Evolutionary conservation across 768 basidiomycete genomes (phyloP), one percentile per base, ranked within the genome.

Genomic region (Russula olivacea): DNA sequence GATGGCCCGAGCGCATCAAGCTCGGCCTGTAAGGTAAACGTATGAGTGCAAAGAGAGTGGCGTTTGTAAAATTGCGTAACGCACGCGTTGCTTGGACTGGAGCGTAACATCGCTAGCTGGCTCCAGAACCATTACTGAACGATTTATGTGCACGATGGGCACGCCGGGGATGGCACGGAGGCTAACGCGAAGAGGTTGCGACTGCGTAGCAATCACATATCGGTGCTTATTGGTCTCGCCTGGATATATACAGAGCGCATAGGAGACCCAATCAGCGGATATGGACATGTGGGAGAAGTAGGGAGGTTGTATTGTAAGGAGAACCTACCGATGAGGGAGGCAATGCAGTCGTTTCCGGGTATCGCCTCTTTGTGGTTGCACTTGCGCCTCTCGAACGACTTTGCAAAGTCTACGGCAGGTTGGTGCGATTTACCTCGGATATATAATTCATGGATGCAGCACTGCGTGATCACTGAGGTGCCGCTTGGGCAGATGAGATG

Each of bases 361-460:
- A 98, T 89, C n/a, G 89, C 78, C 69, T 94, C 89, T 65, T 86
- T 80, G 72, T 99, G 97, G 72, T 98, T 98, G 73, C 97, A 99
- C 75, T 89, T 93, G 67, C 97, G 74, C 61, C 96, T 81, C 75
- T 98, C 96, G 68, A 97, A 98, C 0, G 79, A 82, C 75, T 98
- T 98, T 2, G 97, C 96, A 48, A 97, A 80, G 71, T 97, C 91
- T 0, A 93, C 87, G 0, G 87, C 83, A 0, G 82, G 75, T 71
- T 98, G 94, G 34, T 82, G 81, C 1, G 79, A 70, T 62, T 81
- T 84, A 14, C 93, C 94, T 60, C 88, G 83, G 3, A 93, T 80
- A 76, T 99, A 98, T 2, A 99, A 80, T 71, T 93, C 91, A 68
- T 94, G 87, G 47, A 99, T 93, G 72, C 88, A 96, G 74, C 97